Conservation (phyloP, 768 basidiomycete genomes). For the Lactarius hengduanensis region DNA sequence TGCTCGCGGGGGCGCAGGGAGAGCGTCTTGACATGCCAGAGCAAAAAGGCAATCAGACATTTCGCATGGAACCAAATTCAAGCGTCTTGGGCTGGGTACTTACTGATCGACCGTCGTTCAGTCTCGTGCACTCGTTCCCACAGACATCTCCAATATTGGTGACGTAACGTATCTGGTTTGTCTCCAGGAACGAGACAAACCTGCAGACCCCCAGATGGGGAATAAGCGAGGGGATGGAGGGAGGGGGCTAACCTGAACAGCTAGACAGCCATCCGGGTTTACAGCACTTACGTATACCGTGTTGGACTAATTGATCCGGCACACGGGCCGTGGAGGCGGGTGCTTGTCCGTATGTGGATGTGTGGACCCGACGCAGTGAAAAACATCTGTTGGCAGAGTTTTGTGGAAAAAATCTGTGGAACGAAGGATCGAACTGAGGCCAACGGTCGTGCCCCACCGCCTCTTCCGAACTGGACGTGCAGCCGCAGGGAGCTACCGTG, state of each 20-base stretch:
- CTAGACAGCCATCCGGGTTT: background rate
- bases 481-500: background rate
- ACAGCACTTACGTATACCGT: background rate
- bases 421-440: background rate
- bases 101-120: background rate
- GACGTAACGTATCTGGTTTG: background rate
- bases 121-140: constrained; percentile 6
- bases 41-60: constrained; percentile 17
- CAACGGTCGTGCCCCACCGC: background rate
- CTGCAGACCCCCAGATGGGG: constrained; percentile 1
- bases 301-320: background rate
- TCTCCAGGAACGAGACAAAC: background rate
- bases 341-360: background rate
- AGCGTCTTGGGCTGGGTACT: background rate
- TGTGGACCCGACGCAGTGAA: background rate
- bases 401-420: background rate
- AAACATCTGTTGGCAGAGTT: background rate
- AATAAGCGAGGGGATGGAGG: background rate
- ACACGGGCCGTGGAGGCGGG: background rate
- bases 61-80: background rate
- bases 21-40: background rate
- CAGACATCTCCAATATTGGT: background rate
- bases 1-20: background rate
- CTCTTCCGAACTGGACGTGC: background rate
- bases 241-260: background rate